Base-by-base conservation (phyloP, 805 yeast species). In the Metschnikowia hibisci region DNA sequence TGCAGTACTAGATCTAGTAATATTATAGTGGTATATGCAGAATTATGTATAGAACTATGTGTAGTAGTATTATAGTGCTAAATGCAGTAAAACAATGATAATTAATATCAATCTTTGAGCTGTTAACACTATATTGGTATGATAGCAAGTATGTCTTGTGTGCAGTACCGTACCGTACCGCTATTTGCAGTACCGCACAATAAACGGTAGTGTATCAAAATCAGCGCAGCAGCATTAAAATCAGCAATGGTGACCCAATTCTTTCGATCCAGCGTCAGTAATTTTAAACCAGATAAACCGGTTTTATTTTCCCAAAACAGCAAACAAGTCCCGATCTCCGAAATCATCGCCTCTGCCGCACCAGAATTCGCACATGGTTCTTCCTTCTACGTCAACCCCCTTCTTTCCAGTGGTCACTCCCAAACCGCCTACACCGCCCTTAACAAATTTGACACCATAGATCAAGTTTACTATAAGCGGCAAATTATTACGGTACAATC, bases 381-480 rank as follows among this genome's bases (percentile, higher is more conserved):
- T 42, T 60, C 61, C n/a, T 73, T 60, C 52, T 60, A 55, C 53
- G 61, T 76, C 38, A 69, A 73, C 47, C 81, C 82, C 3, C 57
- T 67, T 11, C 58, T 77, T 5, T 61, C 73, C 40, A 69, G 69
- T 34, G 81, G 81, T 20, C 72, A 73, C 34, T 50, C 71, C 16
- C 82, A 78, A 56, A 74, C 78, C 3, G 65, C 78, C 12, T 76
- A 73, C 50, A 61, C 76, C 2, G 73, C 75, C 1, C 52, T 73
- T 30, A 67, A 67, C 34, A 71, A 73, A 50, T 73, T 66, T 44
- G 71, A 71, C 6, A 48, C 62, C 25, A 52, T 55, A 13, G 76
- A 71, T 49, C 63, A 63, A 25, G 71, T 78, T 3, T 58, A 64
- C 54, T 78, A 74, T 50, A 77, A 73, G 33, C 58, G 82, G 41